Conservation (phyloP, 2,329 filamentous ascomycete genomes). For the Hypomyces perniciosus region DNA sequence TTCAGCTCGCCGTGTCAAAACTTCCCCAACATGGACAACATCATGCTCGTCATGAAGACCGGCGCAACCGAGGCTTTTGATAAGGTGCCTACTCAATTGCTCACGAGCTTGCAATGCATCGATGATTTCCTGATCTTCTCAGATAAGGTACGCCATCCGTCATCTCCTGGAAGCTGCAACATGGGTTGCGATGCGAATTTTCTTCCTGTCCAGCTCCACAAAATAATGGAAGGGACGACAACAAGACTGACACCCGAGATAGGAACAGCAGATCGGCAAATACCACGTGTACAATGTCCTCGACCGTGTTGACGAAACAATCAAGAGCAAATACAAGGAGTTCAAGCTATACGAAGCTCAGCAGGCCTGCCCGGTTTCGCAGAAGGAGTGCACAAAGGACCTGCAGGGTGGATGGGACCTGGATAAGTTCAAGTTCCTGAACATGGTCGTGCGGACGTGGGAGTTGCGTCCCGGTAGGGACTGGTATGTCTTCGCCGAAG, state of each 20-base stretch:
- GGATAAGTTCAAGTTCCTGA: conserved; percentile 58
- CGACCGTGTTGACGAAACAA: conserved; percentile 31
- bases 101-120: conserved; percentile 49
- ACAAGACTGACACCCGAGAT: conserved; percentile 3
- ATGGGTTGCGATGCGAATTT: no score
- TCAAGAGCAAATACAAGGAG: conserved; percentile 34
- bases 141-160: conserved; percentile 36
- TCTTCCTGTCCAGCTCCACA: neutral
- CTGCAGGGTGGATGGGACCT: conserved; percentile 42
- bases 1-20: conserved; percentile 33
- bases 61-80: conserved; percentile 50
- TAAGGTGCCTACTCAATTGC: conserved; percentile 49
- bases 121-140: conserved; percentile 52
- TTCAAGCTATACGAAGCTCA: conserved; percentile 43
- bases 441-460: conserved; percentile 52
- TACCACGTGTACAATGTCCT: conserved; percentile 38
- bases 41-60: conserved; percentile 53
- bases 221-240: neutral
- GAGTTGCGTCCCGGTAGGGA: conserved; percentile 45
- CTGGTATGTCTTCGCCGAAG: conserved; percentile 57
- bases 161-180: neutral
- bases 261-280: conserved; percentile 45
- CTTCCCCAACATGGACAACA: conserved; percentile 38
- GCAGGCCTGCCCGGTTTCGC: conserved; percentile 39
- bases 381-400: conserved; percentile 35